phyloP scores from a whole-genome alignment of 768 basidiomycete genomes.

The Pulveroboletus ravenelii region DNA sequence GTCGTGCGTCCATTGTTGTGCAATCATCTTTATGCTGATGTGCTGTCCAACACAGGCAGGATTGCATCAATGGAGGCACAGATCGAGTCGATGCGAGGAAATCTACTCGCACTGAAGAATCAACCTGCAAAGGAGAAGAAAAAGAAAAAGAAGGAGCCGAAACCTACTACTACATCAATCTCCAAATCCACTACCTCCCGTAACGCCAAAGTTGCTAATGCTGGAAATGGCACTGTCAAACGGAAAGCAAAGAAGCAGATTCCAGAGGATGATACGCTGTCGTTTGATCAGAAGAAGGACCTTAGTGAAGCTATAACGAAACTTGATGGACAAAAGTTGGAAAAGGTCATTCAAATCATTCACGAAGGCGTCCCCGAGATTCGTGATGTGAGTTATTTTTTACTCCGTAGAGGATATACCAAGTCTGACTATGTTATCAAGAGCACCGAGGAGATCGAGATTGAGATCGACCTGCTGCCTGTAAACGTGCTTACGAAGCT shows the following conservation, averaged over 20 bases:
- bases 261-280: constrained; percentile 76
- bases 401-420: constrained; percentile 6
- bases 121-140: constrained; percentile 61
- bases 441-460: constrained; percentile 97
- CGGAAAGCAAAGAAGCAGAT: constrained; percentile 60
- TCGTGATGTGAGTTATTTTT: constrained; percentile 67
- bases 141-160: constrained; percentile 64
- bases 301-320: constrained; percentile 89
- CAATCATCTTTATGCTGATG: constrained; percentile 5
- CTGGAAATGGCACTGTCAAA: constrained; percentile 45
- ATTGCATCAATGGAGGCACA: constrained; percentile 77
- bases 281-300: constrained; percentile 98
- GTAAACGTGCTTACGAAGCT: constrained; percentile 83
- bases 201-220: constrained; percentile 38
- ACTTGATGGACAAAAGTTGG: constrained; percentile 78
- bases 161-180: constrained; percentile 53
- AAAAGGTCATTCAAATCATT: constrained; percentile 92
- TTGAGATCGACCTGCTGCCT: constrained; percentile 93
- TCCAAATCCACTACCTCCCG: constrained; percentile 55
- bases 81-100: constrained; percentile 72
- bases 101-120: constrained; percentile 58
- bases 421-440: constrained; percentile 31
- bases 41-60: constrained; percentile 43
- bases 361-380: constrained; percentile 92
- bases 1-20: constrained; percentile 43